These are phyloP conservation scores for Viridothelium virens DNA, from an alignment of 495 filamentous ascomycete genomes.

Conservation along the genomic window DNA sequence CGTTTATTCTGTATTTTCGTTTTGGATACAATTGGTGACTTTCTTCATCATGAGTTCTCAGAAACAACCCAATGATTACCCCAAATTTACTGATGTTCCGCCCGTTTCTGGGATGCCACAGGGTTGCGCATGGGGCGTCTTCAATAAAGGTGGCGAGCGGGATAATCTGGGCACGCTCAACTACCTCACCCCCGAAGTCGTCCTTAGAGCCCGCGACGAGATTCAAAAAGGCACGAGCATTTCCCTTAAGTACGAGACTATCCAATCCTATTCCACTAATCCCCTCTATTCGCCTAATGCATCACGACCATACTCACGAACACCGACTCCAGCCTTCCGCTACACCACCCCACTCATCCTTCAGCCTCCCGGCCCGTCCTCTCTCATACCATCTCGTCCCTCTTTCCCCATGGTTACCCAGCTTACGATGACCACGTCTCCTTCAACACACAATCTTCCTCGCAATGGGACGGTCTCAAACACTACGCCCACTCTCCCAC, in stretches of 20 bases:
- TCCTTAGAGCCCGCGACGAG: constrained; percentile 23
- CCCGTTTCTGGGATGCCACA: constrained; percentile 15
- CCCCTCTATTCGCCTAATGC: background rate
- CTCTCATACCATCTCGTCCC: constrained; percentile 11
- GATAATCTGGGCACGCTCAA: constrained; percentile 28
- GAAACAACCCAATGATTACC: background rate
- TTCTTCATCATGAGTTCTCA: background rate
- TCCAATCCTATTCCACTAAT: background rate
- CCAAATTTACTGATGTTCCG: background rate
- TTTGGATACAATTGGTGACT: background rate
- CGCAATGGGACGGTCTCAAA: constrained; percentile 21
- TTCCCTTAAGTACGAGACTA: constrained; percentile 15
- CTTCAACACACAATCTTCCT: constrained; percentile 19
- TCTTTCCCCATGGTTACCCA: background rate
- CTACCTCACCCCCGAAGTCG: constrained; percentile 27
- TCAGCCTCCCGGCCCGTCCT: background rate
- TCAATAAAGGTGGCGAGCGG: constrained; percentile 14
- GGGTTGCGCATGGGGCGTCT: constrained; percentile 17
- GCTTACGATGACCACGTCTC: constrained; percentile 17
- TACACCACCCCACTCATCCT: background rate
- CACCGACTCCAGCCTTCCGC: background rate
- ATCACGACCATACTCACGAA: too few relatives aligned
- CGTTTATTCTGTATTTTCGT: background rate
- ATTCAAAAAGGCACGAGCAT: constrained; percentile 21
- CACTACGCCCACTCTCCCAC: constrained; percentile 17